Percentiles rank a stretch among this genome's conserved stretches.
These are phyloP conservation scores for Silene latifolia DNA, from an alignment of 148 eudicot species.

Conservation along the genomic window DNA sequence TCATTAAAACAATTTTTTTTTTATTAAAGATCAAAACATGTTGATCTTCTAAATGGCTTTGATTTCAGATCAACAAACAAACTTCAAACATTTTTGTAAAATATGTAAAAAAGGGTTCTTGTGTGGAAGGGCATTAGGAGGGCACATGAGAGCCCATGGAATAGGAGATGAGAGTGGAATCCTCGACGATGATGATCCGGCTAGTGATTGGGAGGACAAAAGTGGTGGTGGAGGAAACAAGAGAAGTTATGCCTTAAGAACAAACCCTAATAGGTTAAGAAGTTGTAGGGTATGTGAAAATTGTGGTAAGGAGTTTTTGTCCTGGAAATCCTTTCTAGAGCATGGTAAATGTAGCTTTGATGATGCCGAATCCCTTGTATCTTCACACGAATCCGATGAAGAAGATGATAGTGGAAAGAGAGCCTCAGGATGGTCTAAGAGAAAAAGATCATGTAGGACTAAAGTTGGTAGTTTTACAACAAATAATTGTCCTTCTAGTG, in stretches of 20 bases:
- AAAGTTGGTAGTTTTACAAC: slow-evolving; percentile 37
- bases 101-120: slow-evolving; percentile 83
- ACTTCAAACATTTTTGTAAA: slow-evolving; percentile 76
- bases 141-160: slow-evolving; percentile 96
- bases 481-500: slow-evolving; percentile 34
- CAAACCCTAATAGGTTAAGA: slow-evolving; percentile 72
- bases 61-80: slow-evolving; percentile 47
- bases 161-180: slow-evolving; percentile 58
- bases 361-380: slow-evolving; percentile 52
- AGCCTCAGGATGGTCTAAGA: slow-evolving; percentile 57
- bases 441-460: slow-evolving; percentile 63
- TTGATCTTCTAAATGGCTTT: slow-evolving; percentile 45
- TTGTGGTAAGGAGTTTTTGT: slow-evolving; percentile 72
- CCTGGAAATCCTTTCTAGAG: slow-evolving; percentile 86
- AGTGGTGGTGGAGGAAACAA: slow-evolving; percentile 37
- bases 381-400: slow-evolving; percentile 45
- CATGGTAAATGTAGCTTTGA: slow-evolving; percentile 71
- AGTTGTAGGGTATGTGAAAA: slow-evolving; percentile 59
- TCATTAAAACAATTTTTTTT: neutral
- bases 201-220: slow-evolving; percentile 71
- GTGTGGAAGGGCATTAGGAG: slow-evolving; percentile 94
- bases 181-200: slow-evolving; percentile 56
- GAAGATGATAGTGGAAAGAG: slow-evolving; percentile 31
- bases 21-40: neutral
- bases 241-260: slow-evolving; percentile 67